Conservation (phyloP, 2,329 filamentous ascomycete species). For the Phialophora expanda region DNA sequence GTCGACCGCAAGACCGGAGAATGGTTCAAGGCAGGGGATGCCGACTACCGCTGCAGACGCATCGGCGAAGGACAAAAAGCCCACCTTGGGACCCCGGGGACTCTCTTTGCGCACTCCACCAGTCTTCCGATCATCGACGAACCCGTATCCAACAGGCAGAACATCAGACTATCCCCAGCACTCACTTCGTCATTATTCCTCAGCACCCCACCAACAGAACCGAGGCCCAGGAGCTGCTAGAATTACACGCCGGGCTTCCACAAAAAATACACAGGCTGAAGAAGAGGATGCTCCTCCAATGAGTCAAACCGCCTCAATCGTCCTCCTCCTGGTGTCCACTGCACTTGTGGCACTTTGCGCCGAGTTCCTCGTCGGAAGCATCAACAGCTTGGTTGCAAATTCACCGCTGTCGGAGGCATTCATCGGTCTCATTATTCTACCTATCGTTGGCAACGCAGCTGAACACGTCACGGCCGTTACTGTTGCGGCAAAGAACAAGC, state of each 20-base stretch:
- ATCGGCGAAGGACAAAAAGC: slow-evolving; percentile 19
- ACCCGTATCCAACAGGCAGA: slow-evolving; percentile 15
- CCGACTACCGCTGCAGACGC: slow-evolving; percentile 11
- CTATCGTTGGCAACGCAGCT: slow-evolving; percentile 69
- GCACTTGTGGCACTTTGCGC: slow-evolving; percentile 79
- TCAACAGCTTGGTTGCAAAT: slow-evolving; percentile 58
- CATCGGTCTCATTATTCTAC: slow-evolving; percentile 67
- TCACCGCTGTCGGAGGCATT: slow-evolving; percentile 62
- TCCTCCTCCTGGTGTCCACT: slow-evolving; percentile 72
- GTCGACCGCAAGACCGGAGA: not conserved
- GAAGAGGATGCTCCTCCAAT: slow-evolving; percentile 63
- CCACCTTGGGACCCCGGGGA: slow-evolving; percentile 20
- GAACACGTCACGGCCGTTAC: slow-evolving; percentile 69
- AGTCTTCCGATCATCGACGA: slow-evolving; percentile 33
- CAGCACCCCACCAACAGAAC: slow-evolving; percentile 57
- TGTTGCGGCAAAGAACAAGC: slow-evolving; percentile 68
- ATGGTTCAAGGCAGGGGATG: not conserved
- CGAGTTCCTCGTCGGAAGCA: slow-evolving; percentile 67
- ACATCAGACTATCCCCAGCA: slow-evolving; percentile 1
- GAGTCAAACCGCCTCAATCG: slow-evolving; percentile 71
- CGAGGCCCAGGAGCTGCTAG: not conserved
- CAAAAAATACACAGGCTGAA: slow-evolving; percentile 15
- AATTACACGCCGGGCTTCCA: slow-evolving; percentile 9
- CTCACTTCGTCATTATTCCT: slow-evolving; percentile 53
- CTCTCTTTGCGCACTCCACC: slow-evolving; percentile 34